Base-by-base conservation (phyloP, 345 rosid species). In the Brassica juncea region DNA sequence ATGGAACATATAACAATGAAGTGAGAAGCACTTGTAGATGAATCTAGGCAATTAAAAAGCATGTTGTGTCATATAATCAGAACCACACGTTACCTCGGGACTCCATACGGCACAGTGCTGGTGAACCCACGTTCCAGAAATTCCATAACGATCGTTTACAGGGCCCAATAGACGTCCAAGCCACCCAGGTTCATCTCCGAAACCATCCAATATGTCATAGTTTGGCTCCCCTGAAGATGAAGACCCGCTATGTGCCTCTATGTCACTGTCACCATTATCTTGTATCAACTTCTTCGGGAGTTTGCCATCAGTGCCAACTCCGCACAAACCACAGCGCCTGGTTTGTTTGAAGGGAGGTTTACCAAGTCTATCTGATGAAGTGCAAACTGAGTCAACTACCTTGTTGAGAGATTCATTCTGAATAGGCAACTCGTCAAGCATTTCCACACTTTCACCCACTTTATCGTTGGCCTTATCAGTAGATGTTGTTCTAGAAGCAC, bases 111-210 rank as follows among this genome's bases (percentile, higher is more conserved):
- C 97, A 77, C 99, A 94, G 55, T 89, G 86, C 85, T 91, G 99
- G 86, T 92, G 99, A 86, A 92, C 99, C 99, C 99, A 94, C 49
- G 90, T 94, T 83, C 97, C 89, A 83, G 99, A 94, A 84, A 94
- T 92, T 72, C 99, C 99, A 85, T 91, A 84, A 10, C 97, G 97
- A 77, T 94, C 99, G 70, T 92, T 92, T 81, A 92, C 82, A 67
- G 99, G 97, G 67, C 99, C 99, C 86, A 94, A 84, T 15, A 92
- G 88, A 70, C 89, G 94, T 72, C 97, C 99, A 79, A 94, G 95
- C 99, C 99, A 94, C 37, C 91, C 94, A 68, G 98, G 87, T 72
- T 89, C 98, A 73, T 95, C 92, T 60, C 93, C 94, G 80, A 95
- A 95, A 82, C 99, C 99, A 88, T 95, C 99, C 91, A 92, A 86